Base-by-base conservation (phyloP, 2,329 filamentous ascomycete species). In the Parastagonospora nodorum region DNA sequence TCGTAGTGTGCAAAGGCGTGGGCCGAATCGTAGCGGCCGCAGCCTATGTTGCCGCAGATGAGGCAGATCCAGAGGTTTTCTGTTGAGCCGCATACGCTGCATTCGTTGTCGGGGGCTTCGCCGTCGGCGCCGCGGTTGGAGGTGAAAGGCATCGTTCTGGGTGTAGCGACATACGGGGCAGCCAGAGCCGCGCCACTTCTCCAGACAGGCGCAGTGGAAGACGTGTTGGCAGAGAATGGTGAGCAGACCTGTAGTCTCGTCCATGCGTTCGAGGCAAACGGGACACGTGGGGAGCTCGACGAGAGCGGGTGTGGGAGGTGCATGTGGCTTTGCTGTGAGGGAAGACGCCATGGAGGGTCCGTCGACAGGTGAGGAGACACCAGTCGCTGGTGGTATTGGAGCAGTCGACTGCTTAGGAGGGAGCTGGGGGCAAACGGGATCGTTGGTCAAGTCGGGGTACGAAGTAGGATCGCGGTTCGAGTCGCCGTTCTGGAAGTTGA, bases 141-240 rank as follows among this genome's bases (percentile, higher is more conserved):
- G 5, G 57, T 59, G 30, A 73, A 73, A 63, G 28, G 72, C 75
- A 52, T 82, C 80, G 40, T 85, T 84, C 64, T 89, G 86, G 1
- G 92, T 96, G 66, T 96, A 96, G 30, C 94, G 86, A 67, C 94
- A 99, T 6, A 99, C 92, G 0, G 94, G 94, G 68, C 94, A 99
- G 4, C 93, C 93, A 24, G 87, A 89, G 4, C 93, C 92, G 68
- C 90, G 90, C 94, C 94, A 99, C 69, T 94, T 97, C 67, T 96
- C 90, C 1, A 99, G 80, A 74, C 94, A 99, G 1, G 88, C 92
- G 69, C 94, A 97, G 72, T 99, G 94, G 69, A 99, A 99, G 44
- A 97, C 91, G 66, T 99, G 94, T 67, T 97, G 93, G 70, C 94
- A 99, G 28, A 95, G 87, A 35, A 97, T 97, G 1, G 94, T 99